Evolutionary conservation across 495 filamentous ascomycete species (phyloP).

Genomic region (Aspergillus hancockii): DNA sequence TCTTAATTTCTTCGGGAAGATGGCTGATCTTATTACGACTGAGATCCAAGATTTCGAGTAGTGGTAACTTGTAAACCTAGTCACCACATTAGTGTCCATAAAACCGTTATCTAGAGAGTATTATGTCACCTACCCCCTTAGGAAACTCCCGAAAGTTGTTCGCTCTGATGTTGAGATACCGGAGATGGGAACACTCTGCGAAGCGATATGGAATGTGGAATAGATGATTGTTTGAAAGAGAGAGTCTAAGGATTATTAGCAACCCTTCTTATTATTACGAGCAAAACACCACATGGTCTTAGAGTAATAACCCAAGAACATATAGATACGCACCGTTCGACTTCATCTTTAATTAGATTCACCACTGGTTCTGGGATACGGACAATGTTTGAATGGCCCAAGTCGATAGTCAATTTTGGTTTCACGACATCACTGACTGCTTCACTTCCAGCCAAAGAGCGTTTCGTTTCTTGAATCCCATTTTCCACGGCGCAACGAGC

Average conservation of each 20-base stretch:
- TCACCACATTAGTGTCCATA: conserved; percentile 20
- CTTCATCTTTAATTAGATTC: conserved; percentile 87
- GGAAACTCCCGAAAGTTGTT: conserved; percentile 90
- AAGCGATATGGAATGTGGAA: conserved; percentile 77
- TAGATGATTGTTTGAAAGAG: conserved; percentile 85
- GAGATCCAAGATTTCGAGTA: conserved; percentile 89
- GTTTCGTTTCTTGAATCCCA: conserved; percentile 68
- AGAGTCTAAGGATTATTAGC: conserved; percentile 59
- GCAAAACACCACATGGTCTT: not conserved
- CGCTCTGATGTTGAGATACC: conserved; percentile 90
- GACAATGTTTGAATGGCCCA: conserved; percentile 79
- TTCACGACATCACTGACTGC: conserved; percentile 69
- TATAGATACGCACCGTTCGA: conserved; percentile 70
- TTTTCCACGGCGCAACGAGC: conserved; percentile 66
- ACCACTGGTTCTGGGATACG: conserved; percentile 85
- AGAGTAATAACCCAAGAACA: not conserved
- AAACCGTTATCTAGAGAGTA: conserved; percentile 17
- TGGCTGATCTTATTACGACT: conserved; percentile 78
- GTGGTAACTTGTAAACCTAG: conserved; percentile 76
- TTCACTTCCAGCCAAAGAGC: conserved; percentile 65
- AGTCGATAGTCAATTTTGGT: conserved; percentile 81
- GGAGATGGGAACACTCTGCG: conserved; percentile 81
- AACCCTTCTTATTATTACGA: not conserved
- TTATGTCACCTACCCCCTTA: conserved; percentile 61
- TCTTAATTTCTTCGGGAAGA: conserved; percentile 77